Base-by-base conservation (phyloP, 2,329 filamentous ascomycete species). In the Thielaviopsis punctulata region DNA sequence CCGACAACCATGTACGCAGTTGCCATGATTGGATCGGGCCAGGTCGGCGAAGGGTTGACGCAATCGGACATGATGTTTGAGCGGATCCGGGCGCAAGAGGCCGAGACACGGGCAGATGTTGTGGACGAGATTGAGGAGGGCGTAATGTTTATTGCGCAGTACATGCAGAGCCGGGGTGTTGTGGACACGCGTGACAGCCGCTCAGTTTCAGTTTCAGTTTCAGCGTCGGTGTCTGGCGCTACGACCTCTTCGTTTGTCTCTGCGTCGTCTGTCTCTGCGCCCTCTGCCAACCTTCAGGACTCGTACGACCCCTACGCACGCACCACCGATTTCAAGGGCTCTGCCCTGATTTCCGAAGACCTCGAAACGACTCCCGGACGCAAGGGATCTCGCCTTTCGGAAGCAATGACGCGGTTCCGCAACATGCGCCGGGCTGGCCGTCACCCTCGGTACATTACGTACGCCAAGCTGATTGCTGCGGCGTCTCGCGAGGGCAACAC, bases 361-460 rank as follows among this genome's bases (percentile, higher is more conserved):
- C 76, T 96, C 21, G 90, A 96, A 69, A 86, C 83, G 60, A 76
- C 78, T 39, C 80, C 82, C 60, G 84, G 83, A 48, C 80, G 84
- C 55, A 79, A 81, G 58, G 81, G 80, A 21, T 76, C 80, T 50
- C 80, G 83, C 58, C 73, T 95, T 56, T 82, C 82, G 57, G 87
- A 95, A 58, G 86, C 88, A 33, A 69, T 96, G 56, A 75, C 73
- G 57, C 84, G 87, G 59, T 86, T 96, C 68, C 85, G 82, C 64
- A 95, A 94, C 68, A 95, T 95, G 72, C 88, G 92, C 57, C 86
- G 89, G 55, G 79, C 86, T 62, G 89, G 90, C 57, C 82, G 88
- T 62, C 88, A 95, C 64, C 88, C 90, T 50, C 81, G 90, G 55
- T 96, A 96, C 69, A 92, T 95, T 65, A 95, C 89, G 1, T 95